These are phyloP conservation scores for Solanum chmielewskii DNA, from an alignment of 257 asterid species.

Conservation along the genomic window DNA sequence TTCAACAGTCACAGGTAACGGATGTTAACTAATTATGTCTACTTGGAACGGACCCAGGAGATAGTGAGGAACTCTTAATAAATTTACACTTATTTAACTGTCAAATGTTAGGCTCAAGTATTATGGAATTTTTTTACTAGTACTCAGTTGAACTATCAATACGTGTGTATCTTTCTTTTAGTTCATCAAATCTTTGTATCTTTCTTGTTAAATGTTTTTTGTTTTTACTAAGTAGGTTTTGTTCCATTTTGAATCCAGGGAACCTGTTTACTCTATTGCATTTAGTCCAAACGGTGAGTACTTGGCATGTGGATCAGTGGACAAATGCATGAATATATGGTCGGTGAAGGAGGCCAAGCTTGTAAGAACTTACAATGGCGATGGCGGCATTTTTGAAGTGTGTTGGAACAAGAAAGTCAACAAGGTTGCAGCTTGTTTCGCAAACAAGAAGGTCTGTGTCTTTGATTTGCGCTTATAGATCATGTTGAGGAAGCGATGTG, in stretches of 20 bases:
- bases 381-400: conserved; percentile 83
- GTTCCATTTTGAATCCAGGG: conserved; percentile 37
- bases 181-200: not conserved
- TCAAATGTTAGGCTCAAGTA: not conserved
- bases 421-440: conserved; percentile 77
- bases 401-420: conserved; percentile 96
- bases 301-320: conserved; percentile 88
- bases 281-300: conserved; percentile 92
- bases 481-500: not conserved
- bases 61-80: not conserved
- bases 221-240: not conserved
- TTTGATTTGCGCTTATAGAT: conserved; percentile 66
- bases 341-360: conserved; percentile 87
- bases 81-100: not conserved
- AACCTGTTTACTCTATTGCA: conserved; percentile 80
- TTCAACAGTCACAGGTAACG: conserved; percentile 74
- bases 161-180: not conserved
- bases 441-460: conserved; percentile 84
- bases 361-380: conserved; percentile 68
- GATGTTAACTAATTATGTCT: not conserved
- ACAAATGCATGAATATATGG: conserved; percentile 83
- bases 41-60: not conserved
- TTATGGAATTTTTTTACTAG: not conserved
- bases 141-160: not conserved
- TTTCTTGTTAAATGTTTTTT: not conserved